A percentile compares a stretch with the other conserved stretches of the same genome.
phyloP scores from a whole-genome alignment of 306 rosid genomes.

The Albizia julibrissin region DNA sequence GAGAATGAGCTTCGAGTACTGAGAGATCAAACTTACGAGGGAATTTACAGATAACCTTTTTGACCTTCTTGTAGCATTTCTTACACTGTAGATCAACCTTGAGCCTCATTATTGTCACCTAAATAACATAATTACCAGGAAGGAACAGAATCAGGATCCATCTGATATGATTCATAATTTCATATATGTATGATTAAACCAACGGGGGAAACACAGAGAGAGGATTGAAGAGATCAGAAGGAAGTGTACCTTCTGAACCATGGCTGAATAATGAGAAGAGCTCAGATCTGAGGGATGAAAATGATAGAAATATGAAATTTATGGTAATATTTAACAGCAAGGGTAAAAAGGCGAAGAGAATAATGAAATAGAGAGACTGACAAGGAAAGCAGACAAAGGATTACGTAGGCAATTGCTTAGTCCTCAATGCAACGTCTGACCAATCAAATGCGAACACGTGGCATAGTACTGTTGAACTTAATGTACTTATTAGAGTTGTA shows the following conservation, averaged over 20 bases:
- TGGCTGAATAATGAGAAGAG: not conserved
- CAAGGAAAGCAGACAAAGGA: too few species aligned
- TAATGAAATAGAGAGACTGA: too few species aligned
- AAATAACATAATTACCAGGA: not conserved
- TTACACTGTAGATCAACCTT: constrained; percentile 70
- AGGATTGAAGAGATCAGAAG: not conserved
- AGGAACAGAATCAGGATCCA: not conserved
- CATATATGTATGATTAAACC: not conserved
- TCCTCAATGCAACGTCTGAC: too few species aligned
- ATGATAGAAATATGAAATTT: too few species aligned
- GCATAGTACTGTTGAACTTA: not conserved
- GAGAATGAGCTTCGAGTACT: too few species aligned
- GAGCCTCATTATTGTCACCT: constrained; percentile 62
- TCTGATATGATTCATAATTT: not conserved
- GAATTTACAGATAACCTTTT: constrained; percentile 68
- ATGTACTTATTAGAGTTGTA: not conserved
- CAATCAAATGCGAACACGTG: not conserved
- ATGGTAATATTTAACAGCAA: too few species aligned
- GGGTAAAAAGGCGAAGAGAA: too few species aligned
- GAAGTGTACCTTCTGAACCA: constrained; percentile 39
- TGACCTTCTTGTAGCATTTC: constrained; percentile 76
- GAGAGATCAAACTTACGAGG: constrained; percentile 65
- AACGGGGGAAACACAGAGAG: not conserved
- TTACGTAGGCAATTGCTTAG: too few species aligned
- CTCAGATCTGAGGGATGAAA: too few species aligned